phyloP scores from a whole-genome alignment of 2,329 filamentous ascomycete species.

The Bipolaris oryzae region DNA sequence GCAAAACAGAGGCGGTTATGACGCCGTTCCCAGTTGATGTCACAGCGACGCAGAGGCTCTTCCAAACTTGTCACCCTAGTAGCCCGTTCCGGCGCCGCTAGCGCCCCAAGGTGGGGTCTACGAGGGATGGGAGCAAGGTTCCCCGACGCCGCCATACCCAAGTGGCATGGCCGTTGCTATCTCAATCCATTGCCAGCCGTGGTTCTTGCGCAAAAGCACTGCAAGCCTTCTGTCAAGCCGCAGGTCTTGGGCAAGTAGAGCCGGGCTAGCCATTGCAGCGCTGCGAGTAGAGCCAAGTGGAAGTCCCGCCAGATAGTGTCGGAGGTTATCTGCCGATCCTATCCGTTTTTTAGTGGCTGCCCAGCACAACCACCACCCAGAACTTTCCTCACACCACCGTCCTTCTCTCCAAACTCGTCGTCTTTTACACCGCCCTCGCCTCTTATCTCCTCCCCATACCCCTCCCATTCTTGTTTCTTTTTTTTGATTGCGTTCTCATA shows the following conservation, averaged over 20 bases:
- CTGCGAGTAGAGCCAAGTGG: neutral
- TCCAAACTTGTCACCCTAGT: neutral
- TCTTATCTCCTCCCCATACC: neutral
- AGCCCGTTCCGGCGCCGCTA: constrained; percentile 6
- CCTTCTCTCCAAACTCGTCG: neutral
- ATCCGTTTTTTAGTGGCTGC: constrained; percentile 14
- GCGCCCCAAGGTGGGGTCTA: constrained; percentile 11
- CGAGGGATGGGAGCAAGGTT: constrained; percentile 18
- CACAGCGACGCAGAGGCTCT: constrained; percentile 1
- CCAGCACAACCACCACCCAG: constrained; percentile 9
- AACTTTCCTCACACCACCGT: constrained; percentile 13
- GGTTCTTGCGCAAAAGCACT: too few relatives aligned
- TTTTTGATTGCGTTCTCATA: constrained; percentile 9
- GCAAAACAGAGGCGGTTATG: constrained; percentile 3
- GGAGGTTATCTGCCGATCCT: constrained; percentile 18
- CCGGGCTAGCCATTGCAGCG: neutral
- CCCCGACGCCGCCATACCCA: constrained; percentile 11
- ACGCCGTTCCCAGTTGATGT: constrained; percentile 5
- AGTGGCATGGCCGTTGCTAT: constrained; percentile 3
- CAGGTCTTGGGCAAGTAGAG: neutral
- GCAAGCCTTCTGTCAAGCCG: neutral
- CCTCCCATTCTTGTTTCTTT: neutral
- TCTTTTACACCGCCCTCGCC: neutral
- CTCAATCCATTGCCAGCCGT: neutral
- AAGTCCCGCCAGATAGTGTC: constrained; percentile 12